A percentile compares a stretch with the other conserved stretches of the same genome.
These are phyloP conservation scores for Lizonia empirigonia DNA, from an alignment of 2,329 filamentous ascomycete genomes.

Conservation along the genomic window DNA sequence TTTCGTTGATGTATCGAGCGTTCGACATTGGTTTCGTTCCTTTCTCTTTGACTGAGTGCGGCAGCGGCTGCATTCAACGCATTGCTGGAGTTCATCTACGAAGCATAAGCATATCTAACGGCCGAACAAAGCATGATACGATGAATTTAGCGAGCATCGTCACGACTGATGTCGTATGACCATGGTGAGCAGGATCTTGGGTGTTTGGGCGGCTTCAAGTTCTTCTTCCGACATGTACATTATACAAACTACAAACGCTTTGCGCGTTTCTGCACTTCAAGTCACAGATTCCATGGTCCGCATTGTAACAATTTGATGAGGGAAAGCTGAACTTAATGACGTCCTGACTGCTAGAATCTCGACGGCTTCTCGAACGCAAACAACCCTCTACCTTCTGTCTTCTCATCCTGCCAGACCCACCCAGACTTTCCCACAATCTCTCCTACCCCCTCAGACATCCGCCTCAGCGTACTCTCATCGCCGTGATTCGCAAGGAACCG, in stretches of 20 bases:
- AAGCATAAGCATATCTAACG: constrained; percentile 16
- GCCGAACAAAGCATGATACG: constrained; percentile 16
- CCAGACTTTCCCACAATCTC: constrained; percentile 59
- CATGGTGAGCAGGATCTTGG: neutral
- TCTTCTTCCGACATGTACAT: constrained; percentile 9
- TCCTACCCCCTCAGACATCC: constrained; percentile 50
- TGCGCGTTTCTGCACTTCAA: neutral
- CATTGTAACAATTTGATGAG: neutral
- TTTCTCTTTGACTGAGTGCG: constrained; percentile 14
- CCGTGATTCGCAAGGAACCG: constrained; percentile 65
- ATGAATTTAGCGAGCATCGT: constrained; percentile 17
- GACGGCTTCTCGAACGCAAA: constrained; percentile 36
- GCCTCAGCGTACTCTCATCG: constrained; percentile 55
- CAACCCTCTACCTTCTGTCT: constrained; percentile 35
- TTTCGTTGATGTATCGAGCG: neutral
- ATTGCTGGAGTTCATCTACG: constrained; percentile 13
- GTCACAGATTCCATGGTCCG: neutral
- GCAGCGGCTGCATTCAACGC: constrained; percentile 6
- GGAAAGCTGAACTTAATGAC: neutral
- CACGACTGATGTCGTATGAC: constrained; percentile 1
- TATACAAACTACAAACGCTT: neutral
- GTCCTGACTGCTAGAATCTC: neutral
- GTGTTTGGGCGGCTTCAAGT: constrained; percentile 1
- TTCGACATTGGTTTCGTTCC: neutral
- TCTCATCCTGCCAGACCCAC: constrained; percentile 48